Evolutionary conservation across 1,284 basidiomycete genomes (phyloP).

Genomic region (Xanthoconium separans): DNA sequence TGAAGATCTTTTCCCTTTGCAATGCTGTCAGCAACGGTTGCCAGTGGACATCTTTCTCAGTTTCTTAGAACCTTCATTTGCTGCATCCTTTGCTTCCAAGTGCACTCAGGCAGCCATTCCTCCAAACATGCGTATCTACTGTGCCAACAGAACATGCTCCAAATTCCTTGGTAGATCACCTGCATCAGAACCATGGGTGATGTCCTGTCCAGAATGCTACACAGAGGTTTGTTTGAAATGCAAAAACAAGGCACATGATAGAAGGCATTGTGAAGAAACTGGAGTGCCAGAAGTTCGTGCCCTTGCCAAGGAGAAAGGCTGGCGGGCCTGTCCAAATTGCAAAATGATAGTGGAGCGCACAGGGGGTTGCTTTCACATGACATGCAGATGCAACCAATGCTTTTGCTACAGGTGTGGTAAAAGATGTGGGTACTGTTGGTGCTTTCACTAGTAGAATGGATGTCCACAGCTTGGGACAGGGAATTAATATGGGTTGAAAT

Average conservation of each 20-base stretch:
- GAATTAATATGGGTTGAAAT: too few species aligned
- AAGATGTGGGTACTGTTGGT: conserved; percentile 35
- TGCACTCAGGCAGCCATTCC: conserved; percentile 32
- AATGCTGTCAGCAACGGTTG: conserved; percentile 41
- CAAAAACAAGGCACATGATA: conserved; percentile 22
- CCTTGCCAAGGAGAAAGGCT: conserved; percentile 36
- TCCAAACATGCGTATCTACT: conserved; percentile 40
- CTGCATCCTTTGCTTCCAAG: conserved; percentile 31
- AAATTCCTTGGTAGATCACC: conserved; percentile 38
- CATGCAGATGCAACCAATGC: conserved; percentile 38
- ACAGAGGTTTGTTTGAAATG: conserved; percentile 35
- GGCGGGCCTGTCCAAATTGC: conserved; percentile 44
- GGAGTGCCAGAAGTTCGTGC: conserved; percentile 28
- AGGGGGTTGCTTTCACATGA: conserved; percentile 42
- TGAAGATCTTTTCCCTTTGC: conserved; percentile 41
- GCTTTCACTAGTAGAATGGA: too few species aligned
- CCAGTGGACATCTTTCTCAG: conserved; percentile 29
- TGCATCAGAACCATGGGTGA: conserved; percentile 5
- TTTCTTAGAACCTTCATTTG: conserved; percentile 26
- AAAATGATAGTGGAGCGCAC: conserved; percentile 40
- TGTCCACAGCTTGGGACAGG: too few species aligned
- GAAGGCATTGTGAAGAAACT: conserved; percentile 19
- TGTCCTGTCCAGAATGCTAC: conserved; percentile 28
- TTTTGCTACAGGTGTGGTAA: conserved; percentile 43
- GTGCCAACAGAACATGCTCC: conserved; percentile 37